Evolutionary conservation across 176 grass and related monocot species (phyloP).

Genomic region (Oryza meridionalis): DNA sequence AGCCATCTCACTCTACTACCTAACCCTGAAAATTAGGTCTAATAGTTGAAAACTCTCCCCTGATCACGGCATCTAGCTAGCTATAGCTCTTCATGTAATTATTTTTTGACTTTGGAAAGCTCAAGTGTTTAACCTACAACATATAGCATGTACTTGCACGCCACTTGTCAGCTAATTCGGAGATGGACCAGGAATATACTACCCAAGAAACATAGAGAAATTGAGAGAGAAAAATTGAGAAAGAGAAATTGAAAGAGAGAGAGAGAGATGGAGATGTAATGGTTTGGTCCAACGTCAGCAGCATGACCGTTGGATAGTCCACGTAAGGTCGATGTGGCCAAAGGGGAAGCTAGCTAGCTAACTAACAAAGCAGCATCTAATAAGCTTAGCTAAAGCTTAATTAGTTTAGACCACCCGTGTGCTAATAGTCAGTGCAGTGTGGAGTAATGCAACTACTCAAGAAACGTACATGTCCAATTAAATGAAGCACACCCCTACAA

Average conservation of each 20-base stretch:
- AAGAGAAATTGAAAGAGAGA: neutral
- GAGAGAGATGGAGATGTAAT: conserved; percentile 15
- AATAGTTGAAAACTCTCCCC: conserved; percentile 22
- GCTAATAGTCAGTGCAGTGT: neutral
- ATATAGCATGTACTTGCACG: conserved; percentile 8
- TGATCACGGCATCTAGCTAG: neutral
- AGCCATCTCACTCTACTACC: neutral
- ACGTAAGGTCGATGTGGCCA: conserved; percentile 44
- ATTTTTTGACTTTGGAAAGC: neutral
- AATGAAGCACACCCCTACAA: neutral
- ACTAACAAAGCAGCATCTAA: neutral
- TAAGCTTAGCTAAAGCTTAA: neutral
- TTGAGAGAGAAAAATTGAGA: neutral
- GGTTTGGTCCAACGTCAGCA: conserved; percentile 60
- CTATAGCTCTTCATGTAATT: neutral
- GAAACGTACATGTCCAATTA: neutral
- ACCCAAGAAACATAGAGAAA: no score
- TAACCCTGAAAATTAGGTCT: neutral
- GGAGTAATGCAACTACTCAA: neutral
- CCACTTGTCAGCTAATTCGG: conserved; percentile 14
- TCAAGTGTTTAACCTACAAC: neutral
- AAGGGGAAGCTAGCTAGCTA: neutral
- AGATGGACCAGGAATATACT: conserved; percentile 38
- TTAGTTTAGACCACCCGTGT: neutral
- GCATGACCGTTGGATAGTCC: conserved; percentile 57